Evolutionary conservation across 306 rosid species (phyloP).

Genomic region (Prunus dulcis): DNA sequence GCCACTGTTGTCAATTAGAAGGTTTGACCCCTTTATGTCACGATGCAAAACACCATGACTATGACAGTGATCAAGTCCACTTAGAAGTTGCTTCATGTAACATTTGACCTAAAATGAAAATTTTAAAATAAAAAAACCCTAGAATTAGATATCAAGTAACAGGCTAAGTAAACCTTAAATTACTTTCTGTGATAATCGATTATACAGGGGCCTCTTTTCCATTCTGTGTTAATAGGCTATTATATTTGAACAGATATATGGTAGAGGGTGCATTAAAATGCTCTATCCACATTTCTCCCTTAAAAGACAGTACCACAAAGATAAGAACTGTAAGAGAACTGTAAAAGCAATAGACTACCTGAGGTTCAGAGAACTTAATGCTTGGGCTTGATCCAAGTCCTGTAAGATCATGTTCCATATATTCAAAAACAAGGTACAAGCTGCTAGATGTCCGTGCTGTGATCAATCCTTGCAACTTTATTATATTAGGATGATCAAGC

Average conservation of each 20-base stretch:
- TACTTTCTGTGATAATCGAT: too few relatives aligned
- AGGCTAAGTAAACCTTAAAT: not conserved
- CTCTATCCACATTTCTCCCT: slow-evolving; percentile 14
- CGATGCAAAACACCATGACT: slow-evolving; percentile 88
- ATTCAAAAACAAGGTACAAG: slow-evolving; percentile 87
- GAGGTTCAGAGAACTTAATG: slow-evolving; percentile 78
- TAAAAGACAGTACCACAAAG: not conserved
- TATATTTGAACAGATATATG: not conserved
- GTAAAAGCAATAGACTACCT: slow-evolving; percentile 42
- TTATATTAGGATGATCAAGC: slow-evolving; percentile 88
- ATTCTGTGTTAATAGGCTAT: not conserved
- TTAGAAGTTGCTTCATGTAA: slow-evolving; percentile 89
- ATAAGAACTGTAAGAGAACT: slow-evolving; percentile 4
- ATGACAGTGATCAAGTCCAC: slow-evolving; percentile 88
- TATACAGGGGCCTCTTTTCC: not conserved
- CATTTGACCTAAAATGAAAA: slow-evolving; percentile 64
- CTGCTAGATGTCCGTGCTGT: slow-evolving; percentile 72
- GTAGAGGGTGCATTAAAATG: not conserved
- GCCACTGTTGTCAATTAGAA: slow-evolving; percentile 75
- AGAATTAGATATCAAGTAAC: slow-evolving; percentile 23
- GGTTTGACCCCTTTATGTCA: slow-evolving; percentile 98
- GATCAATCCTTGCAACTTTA: slow-evolving; percentile 87
- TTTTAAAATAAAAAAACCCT: slow-evolving; percentile 1
- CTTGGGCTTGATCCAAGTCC: slow-evolving; percentile 75
- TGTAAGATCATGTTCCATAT: slow-evolving; percentile 95